Conservation (phyloP, 2,329 filamentous ascomycete genomes). For the Talaromyces pinophilus region DNA sequence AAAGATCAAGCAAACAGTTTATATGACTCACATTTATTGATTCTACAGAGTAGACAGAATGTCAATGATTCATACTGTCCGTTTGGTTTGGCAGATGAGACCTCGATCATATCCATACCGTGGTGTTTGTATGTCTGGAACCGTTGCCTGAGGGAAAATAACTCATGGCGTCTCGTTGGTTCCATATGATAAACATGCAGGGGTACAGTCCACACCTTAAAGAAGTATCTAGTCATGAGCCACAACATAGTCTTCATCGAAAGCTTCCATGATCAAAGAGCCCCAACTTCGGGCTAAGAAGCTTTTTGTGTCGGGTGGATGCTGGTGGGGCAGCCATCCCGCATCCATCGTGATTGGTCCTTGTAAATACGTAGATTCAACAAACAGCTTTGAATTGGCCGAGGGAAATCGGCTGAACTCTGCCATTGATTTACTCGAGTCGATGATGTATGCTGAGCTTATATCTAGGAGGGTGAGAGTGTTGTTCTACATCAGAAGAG, state of each 20-base stretch:
- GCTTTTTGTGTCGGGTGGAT: neutral
- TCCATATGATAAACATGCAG: neutral
- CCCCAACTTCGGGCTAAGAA: neutral
- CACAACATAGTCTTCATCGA: neutral
- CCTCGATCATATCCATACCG: neutral
- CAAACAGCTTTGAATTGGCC: neutral
- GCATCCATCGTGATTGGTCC: neutral
- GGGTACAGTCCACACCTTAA: neutral
- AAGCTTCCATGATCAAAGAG: neutral
- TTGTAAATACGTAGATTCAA: neutral
- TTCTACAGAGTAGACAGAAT: neutral
- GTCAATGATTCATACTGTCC: slow-evolving; percentile 1
- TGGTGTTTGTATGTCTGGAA: slow-evolving; percentile 3
- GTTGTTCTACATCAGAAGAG: neutral
- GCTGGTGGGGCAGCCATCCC: slow-evolving; percentile 5
- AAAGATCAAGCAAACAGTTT: neutral
- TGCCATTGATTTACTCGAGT: neutral
- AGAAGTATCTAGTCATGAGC: neutral
- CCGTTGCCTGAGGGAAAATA: neutral
- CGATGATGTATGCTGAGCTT: slow-evolving; percentile 1
- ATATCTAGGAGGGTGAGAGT: neutral
- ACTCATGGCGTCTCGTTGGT: neutral
- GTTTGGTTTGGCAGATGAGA: neutral
- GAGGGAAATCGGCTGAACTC: neutral
- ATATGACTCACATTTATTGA: neutral